Percentiles rank a stretch among this genome's conserved stretches.
phyloP scores from a whole-genome alignment of 2,329 filamentous ascomycete genomes.

The Polytolypa hystricis region DNA sequence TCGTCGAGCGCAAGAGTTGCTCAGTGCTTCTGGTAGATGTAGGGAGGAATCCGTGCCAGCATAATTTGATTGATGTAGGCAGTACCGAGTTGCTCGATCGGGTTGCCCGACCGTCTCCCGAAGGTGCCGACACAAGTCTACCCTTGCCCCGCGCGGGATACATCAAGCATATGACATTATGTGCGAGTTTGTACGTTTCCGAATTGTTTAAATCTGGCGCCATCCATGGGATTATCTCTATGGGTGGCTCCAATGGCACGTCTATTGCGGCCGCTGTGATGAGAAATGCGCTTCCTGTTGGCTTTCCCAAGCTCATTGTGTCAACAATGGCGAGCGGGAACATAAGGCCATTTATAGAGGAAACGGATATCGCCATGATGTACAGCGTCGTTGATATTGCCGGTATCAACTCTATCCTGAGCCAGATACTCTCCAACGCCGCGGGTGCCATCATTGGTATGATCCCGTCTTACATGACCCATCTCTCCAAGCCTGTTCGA shows the following conservation, averaged over 20 bases:
- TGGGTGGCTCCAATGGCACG: conserved; percentile 55
- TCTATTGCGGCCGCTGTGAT: conserved; percentile 51
- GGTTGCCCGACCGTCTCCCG: conserved; percentile 18
- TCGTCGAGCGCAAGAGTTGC: conserved; percentile 24
- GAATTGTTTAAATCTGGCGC: conserved; percentile 25
- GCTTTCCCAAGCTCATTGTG: conserved; percentile 59
- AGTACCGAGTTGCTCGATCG: conserved; percentile 32
- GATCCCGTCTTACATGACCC: conserved; percentile 35
- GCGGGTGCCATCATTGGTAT: conserved; percentile 51
- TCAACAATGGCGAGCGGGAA: conserved; percentile 60
- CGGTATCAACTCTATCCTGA: conserved; percentile 50
- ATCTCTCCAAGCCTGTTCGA: conserved; percentile 4
- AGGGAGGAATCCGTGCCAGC: conserved; percentile 35
- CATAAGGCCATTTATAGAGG: conserved; percentile 52
- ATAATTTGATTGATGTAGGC: conserved; percentile 39
- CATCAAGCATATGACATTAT: conserved; percentile 44
- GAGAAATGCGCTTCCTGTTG: conserved; percentile 49
- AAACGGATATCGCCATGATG: conserved; percentile 59
- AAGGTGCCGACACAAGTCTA: conserved; percentile 16
- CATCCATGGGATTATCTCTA: conserved; percentile 47
- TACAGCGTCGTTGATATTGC: conserved; percentile 62
- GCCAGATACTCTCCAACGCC: conserved; percentile 50
- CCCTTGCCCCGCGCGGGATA: conserved; percentile 43
- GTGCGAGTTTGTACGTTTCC: conserved; percentile 34
- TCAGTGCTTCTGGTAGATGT: conserved; percentile 45